phyloP scores from a whole-genome alignment of 179 eudicot species.

The Beta corolliflora region DNA sequence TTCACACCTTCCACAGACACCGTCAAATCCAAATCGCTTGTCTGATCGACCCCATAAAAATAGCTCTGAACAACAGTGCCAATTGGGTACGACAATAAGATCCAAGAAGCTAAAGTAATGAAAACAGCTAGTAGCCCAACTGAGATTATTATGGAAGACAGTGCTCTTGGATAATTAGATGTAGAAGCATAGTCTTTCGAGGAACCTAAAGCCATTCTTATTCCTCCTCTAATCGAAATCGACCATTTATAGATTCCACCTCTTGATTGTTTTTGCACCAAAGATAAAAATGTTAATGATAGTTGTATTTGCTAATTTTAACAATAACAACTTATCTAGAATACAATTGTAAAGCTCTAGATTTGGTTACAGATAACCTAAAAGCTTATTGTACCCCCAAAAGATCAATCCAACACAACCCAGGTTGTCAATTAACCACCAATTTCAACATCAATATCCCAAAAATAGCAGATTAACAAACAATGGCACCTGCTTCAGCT shows the following conservation, averaged over 20 bases:
- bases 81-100: constrained; percentile 67
- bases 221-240: constrained; percentile 24
- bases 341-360: constrained; percentile 12
- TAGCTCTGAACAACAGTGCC: constrained; percentile 59
- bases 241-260: constrained; percentile 8
- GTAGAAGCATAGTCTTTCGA: constrained; percentile 38
- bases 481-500: background rate
- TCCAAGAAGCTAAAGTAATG: constrained; percentile 58
- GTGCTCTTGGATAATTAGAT: constrained; percentile 61
- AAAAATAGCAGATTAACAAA: background rate
- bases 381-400: background rate
- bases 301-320: background rate
- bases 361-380: background rate
- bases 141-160: constrained; percentile 52
- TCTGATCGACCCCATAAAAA: constrained; percentile 52
- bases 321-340: background rate
- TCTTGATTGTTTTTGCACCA: background rate
- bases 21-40: constrained; percentile 14
- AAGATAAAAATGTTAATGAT: background rate
- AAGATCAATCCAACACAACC: constrained; percentile 14
- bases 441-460: constrained; percentile 2
- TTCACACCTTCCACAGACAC: constrained; percentile 6
- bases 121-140: constrained; percentile 70
- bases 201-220: constrained; percentile 37
- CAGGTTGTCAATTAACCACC: constrained; percentile 12